Evolutionary conservation across 2,329 filamentous ascomycete genomes (phyloP).

Genomic region (Onygenales sp.): DNA sequence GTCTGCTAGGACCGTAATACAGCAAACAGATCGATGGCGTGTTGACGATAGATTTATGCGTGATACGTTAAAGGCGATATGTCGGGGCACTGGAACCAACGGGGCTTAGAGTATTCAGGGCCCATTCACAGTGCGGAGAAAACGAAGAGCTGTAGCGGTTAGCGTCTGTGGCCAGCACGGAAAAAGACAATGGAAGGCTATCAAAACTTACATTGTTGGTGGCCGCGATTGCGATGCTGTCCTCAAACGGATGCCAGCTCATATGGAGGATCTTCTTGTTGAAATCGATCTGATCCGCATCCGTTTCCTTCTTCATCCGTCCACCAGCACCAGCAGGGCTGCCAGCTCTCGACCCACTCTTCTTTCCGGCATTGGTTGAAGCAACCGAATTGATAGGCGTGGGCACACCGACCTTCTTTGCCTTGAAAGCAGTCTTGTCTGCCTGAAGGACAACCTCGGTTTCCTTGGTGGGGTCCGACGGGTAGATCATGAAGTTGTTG

Average conservation of each 20-base stretch:
- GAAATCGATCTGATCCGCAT: slow-evolving; percentile 98
- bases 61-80: not conserved
- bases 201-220: slow-evolving; percentile 85
- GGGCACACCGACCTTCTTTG: slow-evolving; percentile 97
- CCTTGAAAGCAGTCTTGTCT: slow-evolving; percentile 98
- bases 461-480: slow-evolving; percentile 89
- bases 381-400: slow-evolving; percentile 82
- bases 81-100: not conserved
- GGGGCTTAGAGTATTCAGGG: not conserved
- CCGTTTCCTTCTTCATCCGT: slow-evolving; percentile 97
- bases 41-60: not conserved
- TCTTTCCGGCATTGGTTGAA: slow-evolving; percentile 65
- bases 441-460: slow-evolving; percentile 95
- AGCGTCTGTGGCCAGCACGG: slow-evolving; percentile 6
- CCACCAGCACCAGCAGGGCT: slow-evolving; percentile 83
- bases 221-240: slow-evolving; percentile 97
- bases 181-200: slow-evolving; percentile 8
- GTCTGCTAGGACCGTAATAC: not conserved
- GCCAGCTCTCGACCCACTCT: slow-evolving; percentile 74
- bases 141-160: slow-evolving; percentile 55
- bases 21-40: not conserved
- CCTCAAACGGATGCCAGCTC: slow-evolving; percentile 99
- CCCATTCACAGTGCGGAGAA: slow-evolving; percentile 59
- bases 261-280: slow-evolving; percentile 99
- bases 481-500: slow-evolving; percentile 99